A percentile compares a stretch with the other conserved stretches of the same genome.
Evolutionary conservation across 2,329 filamentous ascomycete species (phyloP).

Genomic region (Penicillium thymicola): DNA sequence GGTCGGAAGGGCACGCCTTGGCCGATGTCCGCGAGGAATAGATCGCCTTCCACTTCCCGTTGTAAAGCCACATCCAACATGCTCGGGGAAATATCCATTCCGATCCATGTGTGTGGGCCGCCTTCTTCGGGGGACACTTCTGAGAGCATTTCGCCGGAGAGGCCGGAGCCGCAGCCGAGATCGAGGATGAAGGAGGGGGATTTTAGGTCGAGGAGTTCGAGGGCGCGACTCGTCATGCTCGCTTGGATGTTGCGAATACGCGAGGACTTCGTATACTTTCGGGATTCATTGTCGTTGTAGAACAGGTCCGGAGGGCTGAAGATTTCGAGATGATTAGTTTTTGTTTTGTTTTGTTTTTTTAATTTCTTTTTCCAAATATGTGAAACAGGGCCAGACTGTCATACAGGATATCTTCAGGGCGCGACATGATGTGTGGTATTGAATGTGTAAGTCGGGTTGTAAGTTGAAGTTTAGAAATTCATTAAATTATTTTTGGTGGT

Average conservation of each 20-base stretch:
- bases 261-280: slow-evolving; percentile 95
- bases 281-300: slow-evolving; percentile 92
- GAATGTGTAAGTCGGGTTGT: neutral
- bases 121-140: slow-evolving; percentile 65
- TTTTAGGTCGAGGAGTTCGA: slow-evolving; percentile 80
- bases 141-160: slow-evolving; percentile 90
- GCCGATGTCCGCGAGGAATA: slow-evolving; percentile 92
- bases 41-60: slow-evolving; percentile 84
- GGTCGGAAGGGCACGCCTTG: slow-evolving; percentile 93
- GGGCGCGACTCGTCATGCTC: slow-evolving; percentile 87
- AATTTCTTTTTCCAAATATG: neutral
- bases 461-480: slow-evolving; percentile 2
- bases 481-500: slow-evolving; percentile 16
- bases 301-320: slow-evolving; percentile 87
- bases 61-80: slow-evolving; percentile 96
- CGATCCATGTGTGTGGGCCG: slow-evolving; percentile 92
- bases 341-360: slow-evolving; percentile 23
- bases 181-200: slow-evolving; percentile 87
- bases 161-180: slow-evolving; percentile 90
- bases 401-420: slow-evolving; percentile 91
- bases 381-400: slow-evolving; percentile 25
- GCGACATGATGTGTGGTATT: slow-evolving; percentile 69
- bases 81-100: slow-evolving; percentile 90
- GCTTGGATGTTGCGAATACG: slow-evolving; percentile 95
- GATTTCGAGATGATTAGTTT: slow-evolving; percentile 22